Base-by-base conservation (phyloP, 2,329 filamentous ascomycete species). In the Fusarium musae region DNA sequence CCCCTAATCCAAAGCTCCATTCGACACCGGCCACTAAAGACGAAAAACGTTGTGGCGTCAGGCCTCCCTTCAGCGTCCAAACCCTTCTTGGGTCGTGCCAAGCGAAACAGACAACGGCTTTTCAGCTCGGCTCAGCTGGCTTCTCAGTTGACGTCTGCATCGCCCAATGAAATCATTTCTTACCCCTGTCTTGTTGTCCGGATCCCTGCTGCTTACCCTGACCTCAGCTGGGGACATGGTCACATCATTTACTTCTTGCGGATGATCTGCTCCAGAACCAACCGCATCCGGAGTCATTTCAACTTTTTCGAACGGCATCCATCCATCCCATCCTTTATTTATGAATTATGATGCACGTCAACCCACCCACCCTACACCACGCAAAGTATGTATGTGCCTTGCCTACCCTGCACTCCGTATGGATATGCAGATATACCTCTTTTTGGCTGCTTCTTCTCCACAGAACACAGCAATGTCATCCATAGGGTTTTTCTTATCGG, bases 11-110 rank as follows among this genome's bases (percentile, higher is more conserved):
- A 70, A 59, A 61, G 21, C 67, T 59, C 59, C 52, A 69, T 53
- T 60, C 54, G 37, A 44, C 46, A 66, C 67, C 70, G 68, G 70
- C 74, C 75, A 69, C 75, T 77, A 78, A 78, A 70, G 66, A 72
- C 73, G 66, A 75, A 75, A 78, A 75, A 72, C 76, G 76, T 78
- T 78, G 76, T 78, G 74, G 75, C 76, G 66, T 62, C 67, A 69
- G 59, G 70, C 66, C 71, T 73, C 64, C 70, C 72, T 66, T 49
- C 8, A 32, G n/a, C 44, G 26, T 56, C 68, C 60, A 77, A 69
- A 46, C 75, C 66, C 39, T 70, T 67, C 63, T 54, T 46, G 52
- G 75, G 63, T 50, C 40, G 57, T 56, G 66, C 73, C 69, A 76
- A 77, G 75, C 63, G 66, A 68, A 60, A 69, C 54, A 57, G 63